phyloP scores from a whole-genome alignment of 1,284 basidiomycete genomes.

The Ceratobasidium sp. region DNA sequence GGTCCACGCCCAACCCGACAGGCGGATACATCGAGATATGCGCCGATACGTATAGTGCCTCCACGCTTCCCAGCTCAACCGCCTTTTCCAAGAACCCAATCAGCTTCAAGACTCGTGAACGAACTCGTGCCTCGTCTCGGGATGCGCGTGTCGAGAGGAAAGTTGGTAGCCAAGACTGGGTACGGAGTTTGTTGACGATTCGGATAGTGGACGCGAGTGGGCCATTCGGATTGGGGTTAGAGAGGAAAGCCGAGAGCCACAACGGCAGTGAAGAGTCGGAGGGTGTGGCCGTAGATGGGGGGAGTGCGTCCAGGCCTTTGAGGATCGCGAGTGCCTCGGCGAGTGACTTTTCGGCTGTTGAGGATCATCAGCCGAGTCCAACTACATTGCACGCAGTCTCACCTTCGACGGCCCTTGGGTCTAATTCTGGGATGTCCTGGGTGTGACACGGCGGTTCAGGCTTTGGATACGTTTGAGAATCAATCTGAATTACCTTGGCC shows the following conservation, averaged over 20 bases:
- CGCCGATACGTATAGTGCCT: conserved; percentile 76
- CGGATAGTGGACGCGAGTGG: conserved; percentile 71
- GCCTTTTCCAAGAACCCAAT: conserved; percentile 79
- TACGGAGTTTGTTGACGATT: conserved; percentile 66
- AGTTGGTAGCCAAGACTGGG: conserved; percentile 58
- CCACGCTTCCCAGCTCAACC: conserved; percentile 75
- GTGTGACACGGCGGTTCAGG: no score
- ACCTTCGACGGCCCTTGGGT: background rate
- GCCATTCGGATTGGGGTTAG: conserved; percentile 59
- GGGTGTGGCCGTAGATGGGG: conserved; percentile 8
- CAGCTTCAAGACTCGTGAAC: conserved; percentile 48
- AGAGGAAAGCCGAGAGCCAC: conserved; percentile 67
- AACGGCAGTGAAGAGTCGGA: conserved; percentile 44
- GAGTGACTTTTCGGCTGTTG: conserved; percentile 22
- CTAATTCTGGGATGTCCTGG: background rate
- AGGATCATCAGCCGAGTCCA: background rate
- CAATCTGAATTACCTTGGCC: no score
- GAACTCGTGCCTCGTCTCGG: conserved; percentile 40
- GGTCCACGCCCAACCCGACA: conserved; percentile 60
- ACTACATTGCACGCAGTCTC: background rate
- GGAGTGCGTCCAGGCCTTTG: conserved; percentile 27
- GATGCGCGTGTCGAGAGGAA: conserved; percentile 51
- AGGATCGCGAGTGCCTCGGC: conserved; percentile 23
- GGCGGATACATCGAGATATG: conserved; percentile 60
- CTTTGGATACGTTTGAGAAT: no score